Percentiles rank a stretch among this genome's conserved stretches.
Conservation (phyloP, 2,329 filamentous ascomycete species). For the Cryphonectria carpinicola region DNA sequence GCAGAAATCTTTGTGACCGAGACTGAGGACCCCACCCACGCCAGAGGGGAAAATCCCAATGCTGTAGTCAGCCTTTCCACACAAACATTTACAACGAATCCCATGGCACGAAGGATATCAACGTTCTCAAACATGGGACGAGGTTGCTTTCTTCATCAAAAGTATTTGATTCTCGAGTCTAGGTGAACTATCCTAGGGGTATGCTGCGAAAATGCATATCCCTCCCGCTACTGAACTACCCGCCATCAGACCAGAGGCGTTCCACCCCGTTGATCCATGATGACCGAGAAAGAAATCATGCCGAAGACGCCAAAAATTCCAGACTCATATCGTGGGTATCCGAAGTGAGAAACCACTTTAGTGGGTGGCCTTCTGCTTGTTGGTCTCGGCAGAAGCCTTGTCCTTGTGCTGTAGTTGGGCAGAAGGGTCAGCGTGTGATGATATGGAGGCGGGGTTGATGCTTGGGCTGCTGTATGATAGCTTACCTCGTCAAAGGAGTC, state of each 20-base stretch:
- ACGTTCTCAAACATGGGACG: background rate
- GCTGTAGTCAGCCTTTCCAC: background rate
- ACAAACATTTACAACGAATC: background rate
- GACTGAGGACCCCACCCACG: too few relatives aligned
- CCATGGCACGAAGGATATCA: background rate
- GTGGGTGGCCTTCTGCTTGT: conserved; percentile 45
- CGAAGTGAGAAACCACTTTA: conserved; percentile 34
- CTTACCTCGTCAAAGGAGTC: conserved; percentile 30
- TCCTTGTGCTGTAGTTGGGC: conserved; percentile 32
- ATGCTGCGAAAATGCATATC: conserved; percentile 32
- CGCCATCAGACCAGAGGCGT: background rate
- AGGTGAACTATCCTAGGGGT: conserved; percentile 38
- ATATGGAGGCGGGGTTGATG: background rate
- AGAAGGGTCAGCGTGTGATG: background rate
- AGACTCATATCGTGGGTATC: conserved; percentile 17
- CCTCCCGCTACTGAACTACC: background rate
- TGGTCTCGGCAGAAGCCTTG: conserved; percentile 43
- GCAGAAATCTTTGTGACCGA: too few relatives aligned
- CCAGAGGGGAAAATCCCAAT: too few relatives aligned
- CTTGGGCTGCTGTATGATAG: background rate
- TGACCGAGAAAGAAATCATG: conserved; percentile 11
- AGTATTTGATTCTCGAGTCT: conserved; percentile 33
- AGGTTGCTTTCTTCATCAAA: conserved; percentile 29
- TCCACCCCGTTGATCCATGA: conserved; percentile 3
- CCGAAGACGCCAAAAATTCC: conserved; percentile 20